These are phyloP conservation scores for Celoporthe dispersa DNA, from an alignment of 2,329 filamentous ascomycete species.

Conservation along the genomic window DNA sequence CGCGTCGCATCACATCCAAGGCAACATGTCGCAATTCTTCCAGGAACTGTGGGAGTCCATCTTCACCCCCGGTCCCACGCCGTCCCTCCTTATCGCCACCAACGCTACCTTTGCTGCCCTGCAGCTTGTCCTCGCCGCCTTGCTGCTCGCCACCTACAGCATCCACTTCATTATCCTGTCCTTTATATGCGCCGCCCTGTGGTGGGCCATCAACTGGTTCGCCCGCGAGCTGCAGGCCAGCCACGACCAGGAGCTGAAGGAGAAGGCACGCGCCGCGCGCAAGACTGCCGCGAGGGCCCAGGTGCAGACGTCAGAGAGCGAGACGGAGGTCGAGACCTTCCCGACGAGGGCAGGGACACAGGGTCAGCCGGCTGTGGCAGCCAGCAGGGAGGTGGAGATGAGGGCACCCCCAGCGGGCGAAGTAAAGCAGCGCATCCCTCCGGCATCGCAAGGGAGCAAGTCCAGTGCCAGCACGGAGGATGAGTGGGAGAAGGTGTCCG, in stretches of 20 bases:
- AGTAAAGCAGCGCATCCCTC: conserved; percentile 52
- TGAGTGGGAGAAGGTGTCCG: conserved; percentile 96
- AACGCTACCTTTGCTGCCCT: conserved; percentile 88
- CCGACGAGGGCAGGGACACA: conserved; percentile 24
- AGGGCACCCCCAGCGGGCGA: conserved; percentile 46
- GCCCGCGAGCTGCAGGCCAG: conserved; percentile 64
- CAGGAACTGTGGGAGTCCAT: conserved; percentile 86
- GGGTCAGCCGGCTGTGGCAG: conserved; percentile 34
- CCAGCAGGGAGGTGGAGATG: conserved; percentile 50
- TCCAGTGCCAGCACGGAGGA: conserved; percentile 81
- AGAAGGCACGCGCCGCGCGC: conserved; percentile 44
- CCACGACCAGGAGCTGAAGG: conserved; percentile 49
- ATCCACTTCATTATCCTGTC: conserved; percentile 88
- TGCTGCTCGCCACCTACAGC: conserved; percentile 82
- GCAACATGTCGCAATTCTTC: conserved; percentile 64
- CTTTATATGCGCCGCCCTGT: conserved; percentile 77
- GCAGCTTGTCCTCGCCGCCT: conserved; percentile 74
- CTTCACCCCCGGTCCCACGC: conserved; percentile 90
- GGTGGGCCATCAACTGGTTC: conserved; percentile 98
- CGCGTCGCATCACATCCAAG: not conserved
- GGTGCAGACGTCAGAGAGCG: conserved; percentile 48
- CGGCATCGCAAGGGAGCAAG: conserved; percentile 49
- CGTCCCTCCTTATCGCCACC: conserved; percentile 84
- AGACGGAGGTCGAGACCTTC: conserved; percentile 55
- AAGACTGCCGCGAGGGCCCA: conserved; percentile 42